phyloP scores from a whole-genome alignment of 208 protist genomes.

The Trichomonas vaginalis region DNA sequence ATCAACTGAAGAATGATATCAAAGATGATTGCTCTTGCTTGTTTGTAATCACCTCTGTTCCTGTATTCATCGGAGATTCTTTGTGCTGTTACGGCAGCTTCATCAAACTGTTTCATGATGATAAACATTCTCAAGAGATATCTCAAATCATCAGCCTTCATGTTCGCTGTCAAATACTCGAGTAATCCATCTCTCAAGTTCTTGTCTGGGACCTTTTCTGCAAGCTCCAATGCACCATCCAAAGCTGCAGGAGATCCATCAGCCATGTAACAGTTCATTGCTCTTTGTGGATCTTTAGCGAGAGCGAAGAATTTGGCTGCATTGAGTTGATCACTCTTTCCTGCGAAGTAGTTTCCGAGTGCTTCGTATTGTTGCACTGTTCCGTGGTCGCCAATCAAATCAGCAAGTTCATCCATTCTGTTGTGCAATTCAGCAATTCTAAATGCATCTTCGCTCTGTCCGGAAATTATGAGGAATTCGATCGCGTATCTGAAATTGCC shows the following conservation, averaged over 20 bases:
- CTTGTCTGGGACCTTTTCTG: background rate
- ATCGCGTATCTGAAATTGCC: background rate
- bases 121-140: background rate
- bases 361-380: background rate
- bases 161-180: background rate
- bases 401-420: background rate
- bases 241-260: background rate
- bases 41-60: background rate
- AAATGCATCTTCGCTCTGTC: background rate
- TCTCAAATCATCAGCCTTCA: background rate
- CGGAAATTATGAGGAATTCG: background rate
- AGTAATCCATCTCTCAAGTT: background rate
- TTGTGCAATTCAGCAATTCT: background rate
- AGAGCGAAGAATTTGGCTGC: background rate
- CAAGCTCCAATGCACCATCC: background rate
- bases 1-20: background rate
- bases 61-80: background rate
- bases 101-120: background rate
- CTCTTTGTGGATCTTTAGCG: background rate
- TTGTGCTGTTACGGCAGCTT: background rate
- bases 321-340: background rate
- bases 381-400: background rate
- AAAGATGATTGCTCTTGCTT: background rate
- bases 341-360: background rate
- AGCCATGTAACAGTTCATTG: constrained; percentile 3